Evolutionary conservation across 1,284 basidiomycete species (phyloP), one percentile per base, ranked within the genome.

Genomic region (Marasmius fiardii): DNA sequence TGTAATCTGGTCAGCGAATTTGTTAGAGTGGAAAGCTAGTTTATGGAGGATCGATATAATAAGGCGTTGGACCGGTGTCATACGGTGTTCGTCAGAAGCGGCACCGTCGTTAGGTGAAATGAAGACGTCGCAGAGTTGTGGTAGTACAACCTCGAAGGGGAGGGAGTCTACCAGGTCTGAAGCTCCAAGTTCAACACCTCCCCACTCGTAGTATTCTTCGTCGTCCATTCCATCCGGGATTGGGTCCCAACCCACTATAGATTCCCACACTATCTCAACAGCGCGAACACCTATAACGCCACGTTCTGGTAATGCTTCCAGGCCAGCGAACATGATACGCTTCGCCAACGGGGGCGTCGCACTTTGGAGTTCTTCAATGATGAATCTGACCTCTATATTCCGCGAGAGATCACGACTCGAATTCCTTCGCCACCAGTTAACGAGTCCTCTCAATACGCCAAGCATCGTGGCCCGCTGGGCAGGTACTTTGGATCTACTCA

Each of bases 391-490:
- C 1, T 75, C 76, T 49, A 79, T 74, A 64, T 79, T 79, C 58
- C 18, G 24, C 5, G 51, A 26, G 14, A 41, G 44, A 11, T 26
- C 31, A 26, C 10, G 33, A 31, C 11, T 28, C 8, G 26, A 24
- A 23, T 85, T 64, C 54, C 80, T 77, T 20, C 67, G 59, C 34
- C 80, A 65, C 8, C 70, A 68, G 31, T 69, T 64, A 5, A 65
- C 58, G 11, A 54, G 64, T 50, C 67, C 67, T 16, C 65, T 58
- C 56, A 97, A 72, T 0, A 96, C 78, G 8, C 83, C 82, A 23
- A 97, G 76, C 83, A 95, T 94, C 0, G 85, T 83, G 8, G 89
- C 84, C 26, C 94, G 78, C 67, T 98, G 95, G 10, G 89, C 88
- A 7, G 88, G 85, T 0, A 95, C 89, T 0, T 88, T 92, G 4